Conservation (phyloP, 176 grass and related monocot genomes). For the Leersia perrieri region DNA sequence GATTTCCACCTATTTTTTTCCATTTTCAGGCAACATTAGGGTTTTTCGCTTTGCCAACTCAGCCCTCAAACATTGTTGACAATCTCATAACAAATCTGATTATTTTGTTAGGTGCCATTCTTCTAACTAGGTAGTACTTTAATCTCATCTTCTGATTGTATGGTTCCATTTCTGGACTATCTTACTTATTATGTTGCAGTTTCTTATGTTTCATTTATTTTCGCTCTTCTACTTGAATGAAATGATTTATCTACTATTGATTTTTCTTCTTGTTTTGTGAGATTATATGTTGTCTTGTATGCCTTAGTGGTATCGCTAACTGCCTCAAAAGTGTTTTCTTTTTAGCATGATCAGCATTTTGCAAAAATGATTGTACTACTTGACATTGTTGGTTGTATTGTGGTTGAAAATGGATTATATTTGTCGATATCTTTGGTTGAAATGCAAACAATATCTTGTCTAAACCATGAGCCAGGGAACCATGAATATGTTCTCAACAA, state of each 20-base stretch:
- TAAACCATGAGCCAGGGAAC: background rate
- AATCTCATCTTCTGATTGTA: background rate
- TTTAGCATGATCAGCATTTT: background rate
- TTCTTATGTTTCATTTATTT: background rate
- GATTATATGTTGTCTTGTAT: background rate
- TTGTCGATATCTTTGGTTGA: too few relatives aligned
- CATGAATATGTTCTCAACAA: background rate
- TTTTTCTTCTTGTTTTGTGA: background rate
- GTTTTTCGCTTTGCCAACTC: constrained; percentile 89
- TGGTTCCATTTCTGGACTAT: background rate
- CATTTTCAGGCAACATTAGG: constrained; percentile 83
- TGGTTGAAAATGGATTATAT: too few relatives aligned
- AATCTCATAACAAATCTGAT: constrained; percentile 86
- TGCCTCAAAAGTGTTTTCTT: background rate
- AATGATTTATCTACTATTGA: background rate
- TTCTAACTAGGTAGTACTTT: constrained; percentile 79
- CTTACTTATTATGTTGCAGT: constrained; percentile 5
- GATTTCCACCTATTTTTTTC: constrained; percentile 37
- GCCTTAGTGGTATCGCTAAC: background rate
- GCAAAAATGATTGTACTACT: background rate
- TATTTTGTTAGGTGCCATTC: constrained; percentile 87
- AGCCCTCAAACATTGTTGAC: constrained; percentile 78
- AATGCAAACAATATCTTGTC: too few relatives aligned
- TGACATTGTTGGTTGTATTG: background rate
- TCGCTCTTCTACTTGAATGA: constrained; percentile 19